These are phyloP conservation scores for Stephania cephalantha DNA, from an alignment of 164 flowering plant species.

Conservation along the genomic window DNA sequence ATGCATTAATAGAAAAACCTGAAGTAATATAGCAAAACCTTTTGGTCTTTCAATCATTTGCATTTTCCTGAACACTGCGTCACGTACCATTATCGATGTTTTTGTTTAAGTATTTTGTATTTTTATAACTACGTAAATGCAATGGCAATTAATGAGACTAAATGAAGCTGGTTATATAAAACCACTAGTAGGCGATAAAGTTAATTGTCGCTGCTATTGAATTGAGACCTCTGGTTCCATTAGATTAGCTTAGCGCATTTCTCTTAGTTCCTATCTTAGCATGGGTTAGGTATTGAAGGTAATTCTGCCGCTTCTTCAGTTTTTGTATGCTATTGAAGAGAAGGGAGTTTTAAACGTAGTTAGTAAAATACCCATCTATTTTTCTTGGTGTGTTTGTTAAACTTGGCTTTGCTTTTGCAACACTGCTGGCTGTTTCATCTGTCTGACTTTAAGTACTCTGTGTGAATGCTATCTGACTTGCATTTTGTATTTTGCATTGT, in stretches of 20 bases:
- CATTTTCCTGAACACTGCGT: no score
- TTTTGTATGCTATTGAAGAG: background rate
- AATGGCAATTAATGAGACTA: no score
- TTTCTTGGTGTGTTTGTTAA: background rate
- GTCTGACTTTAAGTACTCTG: background rate
- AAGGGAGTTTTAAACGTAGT: background rate
- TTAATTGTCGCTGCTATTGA: no score
- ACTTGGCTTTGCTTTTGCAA: background rate
- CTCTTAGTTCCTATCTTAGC: background rate
- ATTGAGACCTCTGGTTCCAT: no score
- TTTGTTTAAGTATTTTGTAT: no score
- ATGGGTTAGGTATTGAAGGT: background rate
- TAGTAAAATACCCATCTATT: background rate
- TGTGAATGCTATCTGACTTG: background rate
- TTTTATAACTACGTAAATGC: no score
- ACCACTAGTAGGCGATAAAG: no score
- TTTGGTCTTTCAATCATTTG: no score
- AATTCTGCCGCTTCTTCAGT: background rate
- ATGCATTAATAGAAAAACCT: no score
- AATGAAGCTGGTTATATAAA: background rate
- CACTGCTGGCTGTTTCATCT: background rate
- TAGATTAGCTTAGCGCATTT: no score
- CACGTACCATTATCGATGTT: no score
- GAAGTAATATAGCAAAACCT: no score
- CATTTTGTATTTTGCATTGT: background rate